phyloP scores from a whole-genome alignment of 2,329 filamentous ascomycete species.

The Dactylellina sp. region DNA sequence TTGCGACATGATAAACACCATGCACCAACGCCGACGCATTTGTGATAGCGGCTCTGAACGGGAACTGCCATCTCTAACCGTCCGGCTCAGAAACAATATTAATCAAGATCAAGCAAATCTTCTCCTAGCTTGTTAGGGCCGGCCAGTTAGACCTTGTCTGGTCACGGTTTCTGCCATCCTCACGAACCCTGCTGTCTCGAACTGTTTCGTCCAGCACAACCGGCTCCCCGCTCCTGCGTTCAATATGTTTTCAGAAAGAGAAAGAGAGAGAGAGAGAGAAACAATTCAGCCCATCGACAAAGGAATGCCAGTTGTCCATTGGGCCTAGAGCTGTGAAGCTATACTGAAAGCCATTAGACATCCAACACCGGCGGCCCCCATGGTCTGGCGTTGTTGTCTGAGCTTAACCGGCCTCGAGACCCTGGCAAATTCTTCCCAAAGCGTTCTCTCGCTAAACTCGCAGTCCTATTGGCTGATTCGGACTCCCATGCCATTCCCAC shows the following conservation, averaged over 20 bases:
- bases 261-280: no score
- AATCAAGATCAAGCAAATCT: no score
- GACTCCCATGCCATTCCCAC: slow-evolving; percentile 24
- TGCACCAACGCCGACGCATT: slow-evolving; percentile 51
- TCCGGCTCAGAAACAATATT: slow-evolving; percentile 30
- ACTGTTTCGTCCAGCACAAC: slow-evolving; percentile 29
- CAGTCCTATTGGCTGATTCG: slow-evolving; percentile 31
- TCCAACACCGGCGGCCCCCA: not conserved
- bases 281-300: slow-evolving; percentile 27
- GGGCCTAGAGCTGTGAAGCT: not conserved
- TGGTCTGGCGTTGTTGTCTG: not conserved
- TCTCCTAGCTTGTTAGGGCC: no score
- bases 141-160: slow-evolving; percentile 26
- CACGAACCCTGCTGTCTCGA: slow-evolving; percentile 3
- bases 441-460: slow-evolving; percentile 43
- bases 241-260: slow-evolving; percentile 10
- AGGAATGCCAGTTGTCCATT: slow-evolving; percentile 32
- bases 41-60: slow-evolving; percentile 36
- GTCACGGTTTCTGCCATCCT: slow-evolving; percentile 7
- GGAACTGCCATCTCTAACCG: slow-evolving; percentile 55
- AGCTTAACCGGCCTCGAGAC: slow-evolving; percentile 3
- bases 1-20: no score
- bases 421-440: slow-evolving; percentile 9
- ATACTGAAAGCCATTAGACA: not conserved
- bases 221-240: no score